Percentiles rank a stretch among this genome's conserved stretches.
phyloP scores from a whole-genome alignment of 2,329 filamentous ascomycete species.

The Zymoseptoria brevis region DNA sequence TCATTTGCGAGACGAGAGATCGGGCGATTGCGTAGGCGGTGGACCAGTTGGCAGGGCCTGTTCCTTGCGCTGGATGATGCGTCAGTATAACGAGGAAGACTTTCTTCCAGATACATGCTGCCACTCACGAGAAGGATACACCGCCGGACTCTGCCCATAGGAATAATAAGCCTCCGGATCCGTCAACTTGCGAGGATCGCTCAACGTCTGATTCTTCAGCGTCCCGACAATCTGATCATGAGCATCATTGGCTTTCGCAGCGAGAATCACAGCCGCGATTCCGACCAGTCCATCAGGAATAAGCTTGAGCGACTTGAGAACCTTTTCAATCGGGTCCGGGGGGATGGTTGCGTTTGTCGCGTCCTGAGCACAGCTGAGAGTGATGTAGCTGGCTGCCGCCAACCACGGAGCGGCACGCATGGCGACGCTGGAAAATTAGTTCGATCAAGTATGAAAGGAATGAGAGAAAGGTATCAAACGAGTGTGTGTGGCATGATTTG shows the following conservation, averaged over 20 bases:
- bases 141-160: conserved; percentile 24
- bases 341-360: neutral
- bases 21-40: conserved; percentile 35
- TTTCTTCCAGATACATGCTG: neutral
- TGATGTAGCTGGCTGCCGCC: neutral
- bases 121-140: conserved; percentile 23
- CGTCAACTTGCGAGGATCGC: conserved; percentile 5
- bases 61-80: conserved; percentile 8
- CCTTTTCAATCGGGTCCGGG: conserved; percentile 5
- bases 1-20: conserved; percentile 33
- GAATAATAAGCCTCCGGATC: conserved; percentile 23
- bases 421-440: neutral
- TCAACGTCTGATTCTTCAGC: conserved; percentile 3
- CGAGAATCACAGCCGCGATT: conserved; percentile 8
- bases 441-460: neutral
- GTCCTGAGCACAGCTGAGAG: neutral
- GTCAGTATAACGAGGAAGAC: neutral
- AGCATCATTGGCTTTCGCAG: conserved; percentile 7
- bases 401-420: neutral
- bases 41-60: conserved; percentile 27
- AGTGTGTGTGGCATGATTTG: neutral
- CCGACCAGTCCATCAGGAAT: conserved; percentile 9
- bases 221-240: conserved; percentile 5
- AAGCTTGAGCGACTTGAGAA: conserved; percentile 8
- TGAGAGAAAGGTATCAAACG: neutral